Evolutionary conservation across 164 flowering plant species (phyloP).

Genomic region (Taxillus chinensis): DNA sequence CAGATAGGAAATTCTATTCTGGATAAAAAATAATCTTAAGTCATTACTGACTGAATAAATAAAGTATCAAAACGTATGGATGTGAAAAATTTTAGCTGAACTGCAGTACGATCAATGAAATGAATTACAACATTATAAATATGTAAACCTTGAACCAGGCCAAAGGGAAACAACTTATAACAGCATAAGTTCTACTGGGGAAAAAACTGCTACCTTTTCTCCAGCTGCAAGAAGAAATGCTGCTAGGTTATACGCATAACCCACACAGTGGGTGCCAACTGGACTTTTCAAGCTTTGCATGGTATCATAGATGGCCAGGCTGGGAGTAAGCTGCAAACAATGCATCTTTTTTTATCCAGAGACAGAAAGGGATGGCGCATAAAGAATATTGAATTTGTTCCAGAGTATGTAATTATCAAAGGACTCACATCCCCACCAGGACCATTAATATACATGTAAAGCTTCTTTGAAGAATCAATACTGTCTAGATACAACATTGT

Average conservation of each 20-base stretch:
- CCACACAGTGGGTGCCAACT: constrained; percentile 69
- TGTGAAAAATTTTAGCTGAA: not conserved
- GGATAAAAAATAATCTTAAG: too few relatives aligned
- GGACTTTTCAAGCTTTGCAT: constrained; percentile 80
- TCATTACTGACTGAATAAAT: not conserved
- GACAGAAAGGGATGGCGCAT: not conserved
- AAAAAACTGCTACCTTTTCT: constrained; percentile 49
- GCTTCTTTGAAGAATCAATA: constrained; percentile 46
- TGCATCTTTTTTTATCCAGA: constrained; percentile 6
- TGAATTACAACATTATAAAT: not conserved
- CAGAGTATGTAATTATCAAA: constrained; percentile 4
- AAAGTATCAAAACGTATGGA: not conserved
- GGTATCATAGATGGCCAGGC: constrained; percentile 77
- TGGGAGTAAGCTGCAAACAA: constrained; percentile 69
- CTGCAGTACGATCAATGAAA: not conserved
- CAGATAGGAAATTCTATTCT: too few relatives aligned
- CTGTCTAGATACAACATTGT: constrained; percentile 93
- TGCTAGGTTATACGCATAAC: constrained; percentile 64
- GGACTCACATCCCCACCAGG: constrained; percentile 95
- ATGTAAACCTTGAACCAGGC: not conserved
- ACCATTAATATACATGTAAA: constrained; percentile 59
- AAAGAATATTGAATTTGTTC: not conserved
- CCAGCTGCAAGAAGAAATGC: constrained; percentile 89
- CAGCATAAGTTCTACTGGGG: too few relatives aligned
- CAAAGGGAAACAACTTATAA: not conserved